phyloP scores from a whole-genome alignment of 78 protist species.

The Dictyostelium purpureum region DNA sequence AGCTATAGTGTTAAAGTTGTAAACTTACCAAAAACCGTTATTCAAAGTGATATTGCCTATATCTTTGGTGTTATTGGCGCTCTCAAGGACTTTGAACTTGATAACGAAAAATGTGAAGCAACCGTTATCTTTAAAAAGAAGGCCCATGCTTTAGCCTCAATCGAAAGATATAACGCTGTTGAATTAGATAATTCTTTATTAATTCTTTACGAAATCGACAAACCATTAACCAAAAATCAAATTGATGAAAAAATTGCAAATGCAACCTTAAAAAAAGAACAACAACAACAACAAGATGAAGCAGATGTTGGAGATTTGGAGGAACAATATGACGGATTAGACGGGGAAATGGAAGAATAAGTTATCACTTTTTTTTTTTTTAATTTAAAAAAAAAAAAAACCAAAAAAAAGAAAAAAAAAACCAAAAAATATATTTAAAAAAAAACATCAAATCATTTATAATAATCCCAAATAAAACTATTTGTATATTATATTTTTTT shows the following conservation, averaged over 20 bases:
- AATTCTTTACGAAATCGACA: not conserved
- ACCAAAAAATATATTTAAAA: not conserved
- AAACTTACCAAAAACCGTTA: slow-evolving; percentile 29
- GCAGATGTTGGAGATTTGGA: not conserved
- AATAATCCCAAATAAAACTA: too few relatives aligned
- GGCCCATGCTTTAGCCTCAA: slow-evolving; percentile 18
- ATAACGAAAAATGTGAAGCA: not conserved
- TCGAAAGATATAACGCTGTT: slow-evolving; percentile 59
- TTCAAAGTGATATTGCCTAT: not conserved
- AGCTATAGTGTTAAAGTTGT: not conserved
- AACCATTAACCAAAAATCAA: not conserved
- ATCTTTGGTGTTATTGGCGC: slow-evolving; percentile 34
- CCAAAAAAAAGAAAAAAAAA: not conserved
- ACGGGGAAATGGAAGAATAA: slow-evolving; percentile 24
- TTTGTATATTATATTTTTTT: too few relatives aligned
- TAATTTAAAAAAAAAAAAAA: not conserved
- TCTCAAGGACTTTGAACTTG: slow-evolving; percentile 43
- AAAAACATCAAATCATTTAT: not conserved
- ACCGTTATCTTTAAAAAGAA: slow-evolving; percentile 9
- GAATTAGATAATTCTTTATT: slow-evolving; percentile 6
- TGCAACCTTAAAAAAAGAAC: not conserved
- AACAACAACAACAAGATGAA: not conserved
- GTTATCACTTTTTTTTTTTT: too few relatives aligned
- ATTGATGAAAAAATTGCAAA: not conserved
- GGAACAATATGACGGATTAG: too few relatives aligned